A percentile compares a stretch with the other conserved stretches of the same genome.
Evolutionary conservation across 345 rosid species (phyloP).

Genomic region (Mercurialis annua): DNA sequence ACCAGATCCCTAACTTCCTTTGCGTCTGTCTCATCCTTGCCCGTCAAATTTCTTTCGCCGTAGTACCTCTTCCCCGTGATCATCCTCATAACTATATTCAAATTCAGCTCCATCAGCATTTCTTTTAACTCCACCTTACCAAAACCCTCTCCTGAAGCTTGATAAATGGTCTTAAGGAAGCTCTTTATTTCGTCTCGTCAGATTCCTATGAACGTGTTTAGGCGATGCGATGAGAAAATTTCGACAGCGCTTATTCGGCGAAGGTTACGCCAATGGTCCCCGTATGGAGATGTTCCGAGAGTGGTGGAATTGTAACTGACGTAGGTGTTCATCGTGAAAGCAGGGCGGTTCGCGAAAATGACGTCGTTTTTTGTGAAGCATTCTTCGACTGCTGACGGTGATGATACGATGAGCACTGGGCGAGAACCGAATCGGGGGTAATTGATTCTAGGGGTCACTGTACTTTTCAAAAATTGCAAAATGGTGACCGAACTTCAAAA

Average conservation of each 20-base stretch:
- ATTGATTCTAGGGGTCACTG: too few species aligned
- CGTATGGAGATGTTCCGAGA: slow-evolving; percentile 24
- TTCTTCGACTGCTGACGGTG: slow-evolving; percentile 18
- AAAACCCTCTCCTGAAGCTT: neutral
- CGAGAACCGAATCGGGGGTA: slow-evolving; percentile 28
- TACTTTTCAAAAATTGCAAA: too few species aligned
- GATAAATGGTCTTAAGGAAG: neutral
- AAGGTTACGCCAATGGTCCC: slow-evolving; percentile 45
- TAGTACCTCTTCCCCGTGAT: neutral
- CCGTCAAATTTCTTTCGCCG: neutral
- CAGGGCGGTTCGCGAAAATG: slow-evolving; percentile 25
- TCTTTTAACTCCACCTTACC: neutral
- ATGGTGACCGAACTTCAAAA: too few species aligned
- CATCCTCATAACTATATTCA: slow-evolving; percentile 1
- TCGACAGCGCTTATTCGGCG: slow-evolving; percentile 35
- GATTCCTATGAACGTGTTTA: slow-evolving; percentile 18
- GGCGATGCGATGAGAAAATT: slow-evolving; percentile 33
- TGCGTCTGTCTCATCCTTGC: neutral
- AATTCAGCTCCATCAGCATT: neutral
- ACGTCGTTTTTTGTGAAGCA: slow-evolving; percentile 27
- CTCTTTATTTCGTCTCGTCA: slow-evolving; percentile 30
- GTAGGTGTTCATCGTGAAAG: neutral
- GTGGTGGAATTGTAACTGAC: slow-evolving; percentile 30
- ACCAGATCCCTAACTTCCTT: neutral
- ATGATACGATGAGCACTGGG: slow-evolving; percentile 19